Evolutionary conservation across 2,329 filamentous ascomycete genomes (phyloP).

Genomic region (Stemphylium lycopersici): DNA sequence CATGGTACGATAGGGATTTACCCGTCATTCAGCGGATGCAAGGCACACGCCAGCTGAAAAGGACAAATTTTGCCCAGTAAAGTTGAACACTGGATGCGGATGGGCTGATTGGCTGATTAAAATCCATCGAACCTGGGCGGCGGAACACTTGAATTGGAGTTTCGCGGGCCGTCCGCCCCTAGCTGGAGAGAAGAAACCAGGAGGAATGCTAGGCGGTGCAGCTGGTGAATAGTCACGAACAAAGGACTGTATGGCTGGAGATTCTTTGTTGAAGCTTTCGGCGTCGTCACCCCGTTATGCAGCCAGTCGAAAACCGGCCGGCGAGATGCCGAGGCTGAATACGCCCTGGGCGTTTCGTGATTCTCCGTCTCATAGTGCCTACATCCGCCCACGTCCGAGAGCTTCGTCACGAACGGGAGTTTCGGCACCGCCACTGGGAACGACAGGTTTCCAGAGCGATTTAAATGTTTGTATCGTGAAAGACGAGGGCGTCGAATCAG

Average conservation of each 20-base stretch:
- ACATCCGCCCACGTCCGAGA: slow-evolving; percentile 39
- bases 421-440: slow-evolving; percentile 35
- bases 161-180: slow-evolving; percentile 38
- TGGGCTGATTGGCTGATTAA: slow-evolving; percentile 33
- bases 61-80: slow-evolving; percentile 8
- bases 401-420: slow-evolving; percentile 38
- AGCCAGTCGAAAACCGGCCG: slow-evolving; percentile 19
- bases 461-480: slow-evolving; percentile 12
- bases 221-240: slow-evolving; percentile 14
- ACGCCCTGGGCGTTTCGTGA: slow-evolving; percentile 26
- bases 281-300: slow-evolving; percentile 17
- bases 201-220: slow-evolving; percentile 18
- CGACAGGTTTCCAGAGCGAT: slow-evolving; percentile 20
- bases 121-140: slow-evolving; percentile 27
- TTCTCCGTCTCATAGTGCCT: slow-evolving; percentile 27
- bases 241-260: slow-evolving; percentile 12
- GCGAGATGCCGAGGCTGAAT: slow-evolving; percentile 26
- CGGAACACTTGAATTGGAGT: slow-evolving; percentile 29
- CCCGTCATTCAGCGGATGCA: slow-evolving; percentile 39
- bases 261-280: slow-evolving; percentile 14
- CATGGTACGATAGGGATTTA: slow-evolving; percentile 38
- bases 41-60: slow-evolving; percentile 38
- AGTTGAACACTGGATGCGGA: slow-evolving; percentile 14
- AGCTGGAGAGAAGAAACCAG: slow-evolving; percentile 12
- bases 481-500: slow-evolving; percentile 31